Evolutionary conservation across 2,329 filamentous ascomycete genomes (phyloP), one percentile per base, ranked within the genome.

Genomic region (Paracorniculantispora psalliotae): DNA sequence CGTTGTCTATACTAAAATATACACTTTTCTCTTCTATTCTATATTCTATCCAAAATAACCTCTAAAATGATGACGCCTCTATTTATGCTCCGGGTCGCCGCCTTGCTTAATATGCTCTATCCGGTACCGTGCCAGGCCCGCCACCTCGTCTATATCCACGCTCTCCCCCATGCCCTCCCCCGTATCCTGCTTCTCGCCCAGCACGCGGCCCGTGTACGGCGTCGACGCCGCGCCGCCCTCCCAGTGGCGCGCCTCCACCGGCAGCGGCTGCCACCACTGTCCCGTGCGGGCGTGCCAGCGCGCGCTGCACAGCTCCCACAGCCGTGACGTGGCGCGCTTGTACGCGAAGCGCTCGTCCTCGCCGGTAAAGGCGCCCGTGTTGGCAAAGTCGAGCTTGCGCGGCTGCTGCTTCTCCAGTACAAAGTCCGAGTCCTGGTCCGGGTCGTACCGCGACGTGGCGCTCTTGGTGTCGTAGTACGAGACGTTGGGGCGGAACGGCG

Each of bases 321-420:
- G 75, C n/a, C 90, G 77, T 63, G 87, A 90, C 46, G 84, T 79
- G 2, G 90, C 90, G 25, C 90, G 80, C 71, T 90, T 90, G 65
- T 91, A 92, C 0, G 90, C 90, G 69, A 94, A 94, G 13, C 84
- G 79, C 71, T 93, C 90, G 69, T 93, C 90, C 69, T 92, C 88
- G 13, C 90, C 90, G 0, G 88, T 92, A 66, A 93, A 89, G 0
- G 82, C 84, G 12, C 79, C 76, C 0, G 86, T 81, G 63, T 87
- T 85, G 52, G 78, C 82, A 67, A 93, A 94, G 67, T 93, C 82
- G n/a, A 82, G 72, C 9, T 43, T 26, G 9, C 17, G 28, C n/a
- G 64, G 67, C 43, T 66, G 66, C 63, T 71, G 39, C 44, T 64
- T 68, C 54, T 63, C 72, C 54, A 74, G 69, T 15, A 75, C 77